Conservation (phyloP, 768 basidiomycete species). For the Leccinum barrowsii region DNA sequence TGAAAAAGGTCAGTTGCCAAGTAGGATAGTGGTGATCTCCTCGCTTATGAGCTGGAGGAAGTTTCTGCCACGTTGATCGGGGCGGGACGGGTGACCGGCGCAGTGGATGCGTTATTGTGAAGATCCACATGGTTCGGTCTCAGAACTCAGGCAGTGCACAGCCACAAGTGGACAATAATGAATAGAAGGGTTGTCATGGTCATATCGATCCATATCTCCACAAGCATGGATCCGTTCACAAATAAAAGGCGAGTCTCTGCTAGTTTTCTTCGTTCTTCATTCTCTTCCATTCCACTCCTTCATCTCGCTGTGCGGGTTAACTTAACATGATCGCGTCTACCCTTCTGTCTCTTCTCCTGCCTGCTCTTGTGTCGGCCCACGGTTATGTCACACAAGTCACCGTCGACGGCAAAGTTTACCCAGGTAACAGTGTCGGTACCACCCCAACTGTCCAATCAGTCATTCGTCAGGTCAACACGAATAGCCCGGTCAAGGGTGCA, state of each 20-base stretch:
- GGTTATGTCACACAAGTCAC: slow-evolving; percentile 25
- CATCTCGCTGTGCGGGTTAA: slow-evolving; percentile 23
- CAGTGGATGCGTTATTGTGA: neutral
- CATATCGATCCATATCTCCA: neutral
- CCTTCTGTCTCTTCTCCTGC: slow-evolving; percentile 19
- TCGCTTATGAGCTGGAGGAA: too few species aligned
- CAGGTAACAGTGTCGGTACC: slow-evolving; percentile 30
- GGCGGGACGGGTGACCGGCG: too few species aligned
- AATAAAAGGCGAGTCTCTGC: neutral
- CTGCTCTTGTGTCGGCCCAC: slow-evolving; percentile 27
- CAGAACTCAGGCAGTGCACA: neutral
- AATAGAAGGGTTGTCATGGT: neutral
- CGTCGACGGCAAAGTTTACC: slow-evolving; percentile 28
- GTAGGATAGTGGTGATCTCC: too few species aligned
- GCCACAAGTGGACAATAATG: neutral
- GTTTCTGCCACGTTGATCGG: too few species aligned
- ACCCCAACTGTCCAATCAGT: slow-evolving; percentile 27
- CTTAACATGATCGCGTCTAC: slow-evolving; percentile 15
- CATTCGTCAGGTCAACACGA: slow-evolving; percentile 43
- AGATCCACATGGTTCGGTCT: neutral
- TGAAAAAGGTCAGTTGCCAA: neutral
- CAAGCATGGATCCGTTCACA: neutral
- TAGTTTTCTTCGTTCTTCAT: neutral
- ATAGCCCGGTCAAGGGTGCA: slow-evolving; percentile 52
- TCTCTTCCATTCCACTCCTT: neutral